Base-by-base conservation (phyloP, 2,329 filamentous ascomycete genomes). In the Metarhizium anisopliae region DNA sequence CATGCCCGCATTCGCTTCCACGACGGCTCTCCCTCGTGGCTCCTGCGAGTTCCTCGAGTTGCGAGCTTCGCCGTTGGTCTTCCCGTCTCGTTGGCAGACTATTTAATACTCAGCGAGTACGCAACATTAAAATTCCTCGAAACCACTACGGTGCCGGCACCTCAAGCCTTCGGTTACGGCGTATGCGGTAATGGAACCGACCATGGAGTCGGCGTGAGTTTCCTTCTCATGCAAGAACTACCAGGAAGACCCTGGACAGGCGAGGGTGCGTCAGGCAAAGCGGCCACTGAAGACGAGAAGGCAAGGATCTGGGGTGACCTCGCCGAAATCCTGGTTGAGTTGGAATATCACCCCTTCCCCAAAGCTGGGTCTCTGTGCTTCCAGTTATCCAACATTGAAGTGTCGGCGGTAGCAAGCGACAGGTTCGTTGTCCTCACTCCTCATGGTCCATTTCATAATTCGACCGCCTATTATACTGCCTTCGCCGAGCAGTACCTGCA, bases 81-180 rank as follows among this genome's bases (percentile, higher is more conserved):
- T 30, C 59, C 60, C 3, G 42, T 42, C 10, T 20, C 54, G 3
- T 56, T 67, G n/a, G 25, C 25, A 4, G 4, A 25, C 4, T 67
- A 66, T 55, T 53, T 68, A 30, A 60, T 68, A 3, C 57, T 16
- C 20, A 69, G 67, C 61, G 66, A 70, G 58, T 68, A 63, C 45
- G 66, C 63, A 3, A 69, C 68, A 0, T 25, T 25, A 25, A 25
- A 25, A 25, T 25, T 25, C 25, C 25, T 25, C 25, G 25, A 25
- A 25, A 25, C 25, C 4, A 25, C 25, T 25, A 25, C 25, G 25
- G 25, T 25, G 0, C 25, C 25, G 25, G 25, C 25, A 25, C 25
- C 25, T 25, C 25, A 25, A 25, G 25, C 25, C 3, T 25, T 25
- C 25, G 25, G 25, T 25, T 25, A 25, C 4, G 25, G 25, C 25